Conservation (phyloP, 768 basidiomycete species). For the Leccinum truebloodii region DNA sequence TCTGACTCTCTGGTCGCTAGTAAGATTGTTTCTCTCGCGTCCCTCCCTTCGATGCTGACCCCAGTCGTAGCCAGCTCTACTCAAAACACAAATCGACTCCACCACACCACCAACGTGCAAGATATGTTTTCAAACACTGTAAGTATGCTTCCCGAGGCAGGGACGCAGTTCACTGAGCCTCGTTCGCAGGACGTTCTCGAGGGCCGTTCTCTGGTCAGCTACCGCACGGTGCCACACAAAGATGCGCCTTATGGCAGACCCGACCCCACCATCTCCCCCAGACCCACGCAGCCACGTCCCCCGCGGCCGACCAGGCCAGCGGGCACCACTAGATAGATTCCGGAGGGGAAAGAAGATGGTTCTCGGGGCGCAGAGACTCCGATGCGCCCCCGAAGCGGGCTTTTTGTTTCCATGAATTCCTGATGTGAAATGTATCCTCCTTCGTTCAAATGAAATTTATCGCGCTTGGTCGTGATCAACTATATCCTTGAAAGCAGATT, state of each 20-base stretch:
- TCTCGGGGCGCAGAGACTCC: not conserved
- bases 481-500: not conserved
- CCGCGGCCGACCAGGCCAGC: conserved; percentile 2
- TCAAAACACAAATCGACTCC: not conserved
- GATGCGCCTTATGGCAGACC: conserved; percentile 12
- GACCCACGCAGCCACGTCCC: conserved; percentile 5
- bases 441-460: not conserved
- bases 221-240: not conserved
- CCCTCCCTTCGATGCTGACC: conserved; percentile 1
- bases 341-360: not conserved
- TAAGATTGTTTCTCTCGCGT: not conserved
- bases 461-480: not conserved
- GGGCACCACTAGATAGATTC: not conserved
- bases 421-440: not conserved
- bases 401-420: not conserved
- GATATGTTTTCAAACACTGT: conserved; percentile 11
- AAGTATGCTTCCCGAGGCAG: not conserved
- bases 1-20: not conserved
- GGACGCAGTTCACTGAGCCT: conserved; percentile 2
- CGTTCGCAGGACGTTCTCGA: conserved; percentile 2
- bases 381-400: not conserved
- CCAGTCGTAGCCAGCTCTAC: not conserved
- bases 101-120: not conserved
- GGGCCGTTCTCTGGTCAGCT: not conserved
- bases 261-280: not conserved